These are phyloP conservation scores for Saitozyma sp. DNA, from an alignment of 768 basidiomycete species.

Conservation along the genomic window DNA sequence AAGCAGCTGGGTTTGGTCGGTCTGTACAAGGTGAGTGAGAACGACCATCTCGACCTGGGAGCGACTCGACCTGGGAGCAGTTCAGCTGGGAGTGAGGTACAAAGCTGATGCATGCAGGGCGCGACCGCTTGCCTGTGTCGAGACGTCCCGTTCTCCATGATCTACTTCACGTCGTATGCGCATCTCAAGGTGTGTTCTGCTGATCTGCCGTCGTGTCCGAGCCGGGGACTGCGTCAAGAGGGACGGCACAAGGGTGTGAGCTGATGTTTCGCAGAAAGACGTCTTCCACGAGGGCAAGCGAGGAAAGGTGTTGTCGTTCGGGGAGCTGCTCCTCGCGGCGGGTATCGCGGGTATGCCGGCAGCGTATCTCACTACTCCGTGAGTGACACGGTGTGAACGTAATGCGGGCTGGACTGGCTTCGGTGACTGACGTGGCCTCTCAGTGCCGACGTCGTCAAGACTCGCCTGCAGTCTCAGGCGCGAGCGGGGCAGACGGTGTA, in stretches of 20 bases:
- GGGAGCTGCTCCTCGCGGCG: slow-evolving; percentile 77
- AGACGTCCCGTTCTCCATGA: slow-evolving; percentile 94
- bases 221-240: neutral
- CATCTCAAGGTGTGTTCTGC: slow-evolving; percentile 56
- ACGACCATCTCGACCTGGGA: neutral
- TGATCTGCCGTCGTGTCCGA: slow-evolving; percentile 1
- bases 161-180: slow-evolving; percentile 64
- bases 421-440: neutral
- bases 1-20: slow-evolving; percentile 89
- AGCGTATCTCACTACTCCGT: slow-evolving; percentile 55
- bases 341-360: slow-evolving; percentile 89
- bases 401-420: slow-evolving; percentile 36
- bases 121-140: slow-evolving; percentile 81
- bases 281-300: slow-evolving; percentile 94
- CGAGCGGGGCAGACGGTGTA: slow-evolving; percentile 87
- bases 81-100: neutral
- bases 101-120: slow-evolving; percentile 55
- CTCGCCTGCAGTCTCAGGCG: slow-evolving; percentile 89
- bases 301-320: slow-evolving; percentile 85
- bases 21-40: slow-evolving; percentile 64
- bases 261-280: slow-evolving; percentile 70
- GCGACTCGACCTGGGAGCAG: neutral
- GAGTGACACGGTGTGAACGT: slow-evolving; percentile 1
- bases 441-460: slow-evolving; percentile 87
- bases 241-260: neutral